Evolutionary conservation across 306 rosid species (phyloP), one percentile per base, ranked within the genome.

Genomic region (Alnus rubra): DNA sequence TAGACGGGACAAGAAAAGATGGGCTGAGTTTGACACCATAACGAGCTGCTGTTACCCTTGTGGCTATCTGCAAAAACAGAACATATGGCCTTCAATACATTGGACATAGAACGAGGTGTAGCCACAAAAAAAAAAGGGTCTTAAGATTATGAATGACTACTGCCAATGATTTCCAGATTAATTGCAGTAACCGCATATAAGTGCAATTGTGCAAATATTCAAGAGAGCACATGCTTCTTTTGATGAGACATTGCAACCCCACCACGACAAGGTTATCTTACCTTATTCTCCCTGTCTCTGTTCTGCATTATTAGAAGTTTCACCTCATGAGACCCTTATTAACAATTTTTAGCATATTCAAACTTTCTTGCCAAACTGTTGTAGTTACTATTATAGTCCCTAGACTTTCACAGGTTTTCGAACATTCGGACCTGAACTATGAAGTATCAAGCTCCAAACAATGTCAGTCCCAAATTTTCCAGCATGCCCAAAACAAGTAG

Each of bases 21-120:
- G 98, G 98, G 80, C 97, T 94, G 47, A 94, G 94, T 83, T 92
- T 92, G 59, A 94, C 97, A 76, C 97, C 93, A 62, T 86, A 88
- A 3, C 86, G 89, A 67, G 94, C 97, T n/a, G 97, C 97, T 1
- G 94, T 91, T 53, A 94, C 84, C 86, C 98, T 90, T 4, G 98
- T 92, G 77, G 97, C 86, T 84, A 92, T 80, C 98, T 94, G 86
- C 85, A 83, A 68, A 74, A 72, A n/a, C 75, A 77, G 6, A 82
- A 35, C 65, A 67, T 59, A 59, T 74, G 69, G 11, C 69, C 79
- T 67, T 67, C 51, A 67, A 67, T 18, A 67, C 31, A 42, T 18
- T 3, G 72, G 16, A 37, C 71, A 37, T 45, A 42, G 19, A 67
- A 15, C 4, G 14, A 18, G 50, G 72, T 39, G 30, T 42, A 18